These are phyloP conservation scores for Platanus orientalis DNA, from an alignment of 164 flowering plant species.

Conservation along the genomic window DNA sequence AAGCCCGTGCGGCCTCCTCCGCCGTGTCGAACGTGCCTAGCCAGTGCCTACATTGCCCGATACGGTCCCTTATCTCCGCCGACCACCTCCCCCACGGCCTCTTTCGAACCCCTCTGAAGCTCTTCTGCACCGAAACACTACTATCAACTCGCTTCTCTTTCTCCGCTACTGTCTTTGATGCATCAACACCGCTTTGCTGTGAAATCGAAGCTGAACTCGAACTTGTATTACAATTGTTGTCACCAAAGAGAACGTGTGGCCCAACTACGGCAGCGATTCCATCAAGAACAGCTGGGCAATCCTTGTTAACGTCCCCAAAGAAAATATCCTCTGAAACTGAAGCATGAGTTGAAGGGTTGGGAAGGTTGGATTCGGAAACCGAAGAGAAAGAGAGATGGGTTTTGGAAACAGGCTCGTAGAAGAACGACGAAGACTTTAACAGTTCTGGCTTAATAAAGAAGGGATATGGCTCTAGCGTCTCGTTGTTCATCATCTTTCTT, in stretches of 20 bases:
- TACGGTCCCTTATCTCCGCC: slow-evolving; percentile 84
- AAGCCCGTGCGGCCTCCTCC: slow-evolving; percentile 91
- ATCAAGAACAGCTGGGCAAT: slow-evolving; percentile 38
- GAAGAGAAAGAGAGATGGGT: slow-evolving; percentile 8
- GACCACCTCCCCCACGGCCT: slow-evolving; percentile 97
- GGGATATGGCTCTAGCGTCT: too few species aligned
- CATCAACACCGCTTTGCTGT: background rate
- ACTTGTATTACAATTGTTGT: background rate
- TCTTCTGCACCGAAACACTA: slow-evolving; percentile 29
- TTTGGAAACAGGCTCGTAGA: background rate
- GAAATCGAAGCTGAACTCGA: slow-evolving; percentile 1
- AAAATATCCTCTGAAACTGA: background rate
- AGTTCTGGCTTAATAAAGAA: too few species aligned
- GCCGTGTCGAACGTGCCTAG: slow-evolving; percentile 90
- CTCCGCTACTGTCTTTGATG: background rate
- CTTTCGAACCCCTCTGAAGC: slow-evolving; percentile 77
- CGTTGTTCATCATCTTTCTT: too few species aligned
- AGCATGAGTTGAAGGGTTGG: background rate
- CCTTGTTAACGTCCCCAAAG: too few species aligned
- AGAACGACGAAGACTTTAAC: too few species aligned
- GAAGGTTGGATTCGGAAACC: background rate
- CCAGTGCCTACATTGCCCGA: slow-evolving; percentile 92
- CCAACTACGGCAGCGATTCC: slow-evolving; percentile 89
- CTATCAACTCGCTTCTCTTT: too few species aligned
- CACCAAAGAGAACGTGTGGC: slow-evolving; percentile 54